Evolutionary conservation across 495 filamentous ascomycete genomes (phyloP).

Genomic region (Xylaria castorea): DNA sequence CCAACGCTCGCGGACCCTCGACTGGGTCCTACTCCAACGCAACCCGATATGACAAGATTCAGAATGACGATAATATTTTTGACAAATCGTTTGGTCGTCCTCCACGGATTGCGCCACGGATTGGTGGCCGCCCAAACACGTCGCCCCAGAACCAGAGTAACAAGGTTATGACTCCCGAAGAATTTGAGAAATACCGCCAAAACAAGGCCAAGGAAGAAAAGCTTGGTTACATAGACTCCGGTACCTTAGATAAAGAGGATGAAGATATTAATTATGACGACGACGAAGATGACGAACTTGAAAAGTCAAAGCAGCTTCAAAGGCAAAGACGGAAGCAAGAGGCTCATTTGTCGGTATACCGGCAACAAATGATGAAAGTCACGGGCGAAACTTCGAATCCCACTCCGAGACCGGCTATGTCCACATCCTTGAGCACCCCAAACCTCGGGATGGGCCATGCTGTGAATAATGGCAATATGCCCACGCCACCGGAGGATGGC

Average conservation of each 20-base stretch:
- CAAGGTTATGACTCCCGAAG: slow-evolving; percentile 88
- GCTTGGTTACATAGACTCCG: slow-evolving; percentile 41
- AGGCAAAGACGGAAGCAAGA: slow-evolving; percentile 87
- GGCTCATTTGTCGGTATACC: slow-evolving; percentile 86
- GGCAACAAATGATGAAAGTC: slow-evolving; percentile 97
- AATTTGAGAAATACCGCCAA: slow-evolving; percentile 83
- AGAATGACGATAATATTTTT: slow-evolving; percentile 58
- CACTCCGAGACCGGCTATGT: slow-evolving; percentile 48
- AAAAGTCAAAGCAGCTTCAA: slow-evolving; percentile 73
- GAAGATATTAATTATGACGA: slow-evolving; percentile 62
- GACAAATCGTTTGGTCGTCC: slow-evolving; percentile 60
- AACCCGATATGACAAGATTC: slow-evolving; percentile 39
- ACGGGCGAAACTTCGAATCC: slow-evolving; percentile 70
- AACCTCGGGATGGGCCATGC: slow-evolving; percentile 50
- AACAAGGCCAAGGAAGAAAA: slow-evolving; percentile 70
- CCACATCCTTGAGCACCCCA: slow-evolving; percentile 63
- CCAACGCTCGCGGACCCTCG: not conserved
- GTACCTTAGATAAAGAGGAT: slow-evolving; percentile 61
- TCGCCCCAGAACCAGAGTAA: slow-evolving; percentile 49
- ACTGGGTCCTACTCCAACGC: slow-evolving; percentile 46
- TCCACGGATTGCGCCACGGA: slow-evolving; percentile 58
- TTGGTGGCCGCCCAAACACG: slow-evolving; percentile 47
- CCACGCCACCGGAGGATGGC: slow-evolving; percentile 51
- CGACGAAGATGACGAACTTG: slow-evolving; percentile 85
- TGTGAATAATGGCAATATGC: slow-evolving; percentile 36